A percentile compares a stretch with the other conserved stretches of the same genome.
phyloP scores from a whole-genome alignment of 495 filamentous ascomycete genomes.

The Hyaloscypha variabilis region DNA sequence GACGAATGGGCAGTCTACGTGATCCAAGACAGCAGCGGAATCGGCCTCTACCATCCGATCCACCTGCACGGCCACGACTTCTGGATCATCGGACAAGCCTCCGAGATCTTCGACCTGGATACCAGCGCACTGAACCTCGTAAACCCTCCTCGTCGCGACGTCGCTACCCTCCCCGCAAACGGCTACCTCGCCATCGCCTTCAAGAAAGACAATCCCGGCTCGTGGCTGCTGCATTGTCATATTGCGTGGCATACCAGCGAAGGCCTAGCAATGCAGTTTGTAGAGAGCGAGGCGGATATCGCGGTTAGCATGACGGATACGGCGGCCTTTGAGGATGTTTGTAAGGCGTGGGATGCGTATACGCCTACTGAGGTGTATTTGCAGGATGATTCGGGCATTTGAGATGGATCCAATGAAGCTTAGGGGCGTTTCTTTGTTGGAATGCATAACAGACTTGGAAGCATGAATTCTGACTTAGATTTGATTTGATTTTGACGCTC shows the following conservation, averaged over 20 bases:
- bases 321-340: conserved; percentile 38
- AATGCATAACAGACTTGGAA: not conserved
- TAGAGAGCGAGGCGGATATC: conserved; percentile 49
- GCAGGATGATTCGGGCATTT: conserved; percentile 51
- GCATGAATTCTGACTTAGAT: not conserved
- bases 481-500: not conserved
- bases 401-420: not conserved
- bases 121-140: conserved; percentile 38
- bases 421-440: not conserved
- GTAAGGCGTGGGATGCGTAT: conserved; percentile 46
- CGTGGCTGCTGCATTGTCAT: conserved; percentile 62
- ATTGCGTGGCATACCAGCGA: conserved; percentile 56
- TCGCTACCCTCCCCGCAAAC: conserved; percentile 48
- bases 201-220: conserved; percentile 59
- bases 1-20: conserved; percentile 39
- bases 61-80: conserved; percentile 65
- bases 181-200: conserved; percentile 57
- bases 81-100: conserved; percentile 51
- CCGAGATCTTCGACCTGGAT: conserved; percentile 34
- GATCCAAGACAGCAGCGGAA: conserved; percentile 36
- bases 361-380: conserved; percentile 29
- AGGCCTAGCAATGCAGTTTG: conserved; percentile 50
- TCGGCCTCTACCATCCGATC: conserved; percentile 47
- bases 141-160: conserved; percentile 62
- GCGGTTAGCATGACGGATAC: conserved; percentile 35